Base-by-base conservation (phyloP, 202 grass and related monocot species). In the Eragrostis tef region DNA sequence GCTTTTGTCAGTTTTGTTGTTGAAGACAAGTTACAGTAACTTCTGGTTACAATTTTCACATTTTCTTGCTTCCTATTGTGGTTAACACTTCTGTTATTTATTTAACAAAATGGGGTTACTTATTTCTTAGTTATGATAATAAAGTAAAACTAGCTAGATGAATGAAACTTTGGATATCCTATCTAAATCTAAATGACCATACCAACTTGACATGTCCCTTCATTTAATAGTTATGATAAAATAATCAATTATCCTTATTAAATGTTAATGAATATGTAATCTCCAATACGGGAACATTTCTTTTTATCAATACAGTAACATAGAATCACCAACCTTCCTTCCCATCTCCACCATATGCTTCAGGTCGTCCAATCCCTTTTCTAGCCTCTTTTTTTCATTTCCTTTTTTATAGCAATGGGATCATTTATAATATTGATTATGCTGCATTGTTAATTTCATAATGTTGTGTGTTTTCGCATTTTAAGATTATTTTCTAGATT, bases 1-100 rank as follows among this genome's bases (percentile, higher is more conserved):
- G 11, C 0, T 79, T 71, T 71, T 79, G 16, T 7, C 46, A 72
- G 2, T 46, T 81, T 81, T 64, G 49, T 52, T 75, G 29, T 20
- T 67, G 14, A 62, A 71, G 41, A 70, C 41, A 58, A 54, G n/a
- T 41, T 73, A 24, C 53, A 27, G 19, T 15, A 58, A 14, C 29
- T 41, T 81, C 7, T 51, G 4, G 29, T 54, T 54, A 26, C 61
- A 14, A 25, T 67, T 66, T 74, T 31, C 51, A 22, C 11, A 14
- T 41, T 56, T 21, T 10, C 17, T 71, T 3, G 14, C 25, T 77
- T 51, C 14, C 25, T 25, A 0, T n/a, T 16, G 17, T 54, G 51
- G 7, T 54, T 20, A 20, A 2, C 34, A 39, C 34, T 39, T 39
- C 6, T 39, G 34, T 39, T 39, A 39, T 39, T 39, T 39, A 39